These are phyloP conservation scores for Trichomonas gallinae DNA, from an alignment of 208 protist genomes.

Conservation along the genomic window DNA sequence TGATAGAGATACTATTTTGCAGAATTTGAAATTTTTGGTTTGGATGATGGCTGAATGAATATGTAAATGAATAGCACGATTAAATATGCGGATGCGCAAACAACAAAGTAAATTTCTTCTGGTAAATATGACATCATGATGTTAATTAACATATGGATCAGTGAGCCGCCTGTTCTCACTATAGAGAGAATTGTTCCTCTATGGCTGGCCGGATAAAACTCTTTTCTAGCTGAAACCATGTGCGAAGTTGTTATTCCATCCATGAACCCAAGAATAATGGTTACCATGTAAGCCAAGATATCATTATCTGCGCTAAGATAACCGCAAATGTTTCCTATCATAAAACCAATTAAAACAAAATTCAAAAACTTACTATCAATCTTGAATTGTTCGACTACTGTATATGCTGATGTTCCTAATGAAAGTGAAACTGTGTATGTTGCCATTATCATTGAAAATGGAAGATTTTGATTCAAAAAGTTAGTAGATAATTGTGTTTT, in stretches of 20 bases:
- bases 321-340: not conserved
- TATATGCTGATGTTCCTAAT: not conserved
- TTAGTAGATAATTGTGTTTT: not conserved
- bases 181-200: not conserved
- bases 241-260: not conserved
- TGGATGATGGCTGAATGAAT: no score
- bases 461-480: not conserved
- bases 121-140: not conserved
- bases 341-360: not conserved
- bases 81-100: no score
- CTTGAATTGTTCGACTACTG: not conserved
- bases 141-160: not conserved
- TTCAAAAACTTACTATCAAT: not conserved
- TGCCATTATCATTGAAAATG: not conserved
- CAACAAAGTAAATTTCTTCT: not conserved
- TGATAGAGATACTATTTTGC: no score
- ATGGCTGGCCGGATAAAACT: not conserved
- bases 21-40: no score
- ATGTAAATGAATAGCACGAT: no score
- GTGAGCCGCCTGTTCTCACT: not conserved
- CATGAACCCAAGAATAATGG: not conserved
- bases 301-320: not conserved
- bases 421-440: not conserved
- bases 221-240: not conserved
- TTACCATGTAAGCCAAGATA: not conserved